Evolutionary conservation across 2,329 filamentous ascomycete species (phyloP).

Genomic region (Verticillium isaacii): DNA sequence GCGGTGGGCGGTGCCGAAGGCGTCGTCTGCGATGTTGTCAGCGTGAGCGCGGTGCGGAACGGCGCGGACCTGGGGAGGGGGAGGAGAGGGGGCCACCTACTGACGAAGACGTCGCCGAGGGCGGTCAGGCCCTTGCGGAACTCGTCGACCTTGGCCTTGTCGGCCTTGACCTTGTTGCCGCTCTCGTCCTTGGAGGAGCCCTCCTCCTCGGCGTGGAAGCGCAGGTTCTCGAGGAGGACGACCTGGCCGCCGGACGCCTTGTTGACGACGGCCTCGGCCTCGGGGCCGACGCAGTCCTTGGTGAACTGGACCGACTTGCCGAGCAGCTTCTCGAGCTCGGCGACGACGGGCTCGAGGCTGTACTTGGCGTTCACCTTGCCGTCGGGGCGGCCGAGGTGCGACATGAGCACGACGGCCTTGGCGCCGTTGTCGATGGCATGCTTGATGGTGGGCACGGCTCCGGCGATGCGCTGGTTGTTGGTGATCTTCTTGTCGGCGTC

Average conservation of each 20-base stretch:
- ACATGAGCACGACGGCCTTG: conserved; percentile 95
- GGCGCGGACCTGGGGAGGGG: neutral
- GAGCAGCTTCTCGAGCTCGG: conserved; percentile 87
- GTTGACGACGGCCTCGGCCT: conserved; percentile 87
- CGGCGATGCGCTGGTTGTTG: conserved; percentile 97
- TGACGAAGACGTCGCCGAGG: conserved; percentile 94
- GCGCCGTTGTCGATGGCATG: conserved; percentile 85
- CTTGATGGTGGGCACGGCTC: conserved; percentile 92
- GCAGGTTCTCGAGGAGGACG: conserved; percentile 92
- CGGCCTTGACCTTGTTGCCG: conserved; percentile 97
- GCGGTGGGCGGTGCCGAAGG: conserved; percentile 96
- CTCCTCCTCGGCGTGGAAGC: conserved; percentile 98
- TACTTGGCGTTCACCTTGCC: conserved; percentile 89
- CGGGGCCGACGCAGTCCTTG: conserved; percentile 82
- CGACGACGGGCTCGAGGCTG: conserved; percentile 86
- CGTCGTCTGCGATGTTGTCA: conserved; percentile 64
- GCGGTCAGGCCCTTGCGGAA: conserved; percentile 95
- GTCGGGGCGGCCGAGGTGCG: conserved; percentile 93
- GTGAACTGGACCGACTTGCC: conserved; percentile 82
- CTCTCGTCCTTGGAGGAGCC: conserved; percentile 90
- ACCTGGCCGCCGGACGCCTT: conserved; percentile 77
- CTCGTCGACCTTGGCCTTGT: conserved; percentile 84
- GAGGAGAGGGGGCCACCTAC: conserved; percentile 45
- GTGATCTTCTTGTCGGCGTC: conserved; percentile 90
- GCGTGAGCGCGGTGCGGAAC: neutral